A percentile compares a stretch with the other conserved stretches of the same genome.
Conservation (phyloP, 202 grass and related monocot species). For the Zoysia matrella region DNA sequence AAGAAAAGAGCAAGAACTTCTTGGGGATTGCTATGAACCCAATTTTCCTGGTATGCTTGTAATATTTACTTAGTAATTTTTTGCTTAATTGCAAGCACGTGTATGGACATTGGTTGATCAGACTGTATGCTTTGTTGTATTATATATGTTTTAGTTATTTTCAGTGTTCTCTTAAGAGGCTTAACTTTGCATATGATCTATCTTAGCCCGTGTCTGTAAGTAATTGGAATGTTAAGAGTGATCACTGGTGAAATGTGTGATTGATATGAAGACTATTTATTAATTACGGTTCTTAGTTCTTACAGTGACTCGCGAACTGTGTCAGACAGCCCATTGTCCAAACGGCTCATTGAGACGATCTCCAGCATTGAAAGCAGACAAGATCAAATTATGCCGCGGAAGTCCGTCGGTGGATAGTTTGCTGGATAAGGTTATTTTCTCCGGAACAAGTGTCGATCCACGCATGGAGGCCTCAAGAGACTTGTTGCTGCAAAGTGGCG, state of each 20-base stretch:
- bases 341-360: conserved; percentile 36
- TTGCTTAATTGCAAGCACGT: conserved; percentile 2
- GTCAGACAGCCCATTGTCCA: conserved; percentile 38
- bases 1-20: conserved; percentile 59
- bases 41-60: conserved; percentile 48
- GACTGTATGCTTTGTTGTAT: conserved; percentile 10
- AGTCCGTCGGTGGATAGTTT: conserved; percentile 37
- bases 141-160: neutral
- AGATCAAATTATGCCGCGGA: conserved; percentile 35
- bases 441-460: conserved; percentile 19
- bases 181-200: neutral
- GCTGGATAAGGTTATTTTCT: conserved; percentile 16
- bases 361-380: conserved; percentile 34
- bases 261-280: conserved; percentile 9
- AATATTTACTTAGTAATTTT: neutral
- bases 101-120: conserved; percentile 9
- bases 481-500: conserved; percentile 16
- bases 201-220: neutral
- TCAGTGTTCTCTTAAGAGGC: neutral
- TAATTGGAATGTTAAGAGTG: conserved; percentile 13
- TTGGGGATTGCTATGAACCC: conserved; percentile 44
- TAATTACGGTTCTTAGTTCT: conserved; percentile 41
- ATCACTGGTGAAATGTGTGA: neutral
- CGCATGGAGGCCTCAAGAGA: conserved; percentile 18
- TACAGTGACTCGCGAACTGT: conserved; percentile 30